Evolutionary conservation across 495 filamentous ascomycete genomes (phyloP).

Genomic region (Hyaloscypha bicolor): DNA sequence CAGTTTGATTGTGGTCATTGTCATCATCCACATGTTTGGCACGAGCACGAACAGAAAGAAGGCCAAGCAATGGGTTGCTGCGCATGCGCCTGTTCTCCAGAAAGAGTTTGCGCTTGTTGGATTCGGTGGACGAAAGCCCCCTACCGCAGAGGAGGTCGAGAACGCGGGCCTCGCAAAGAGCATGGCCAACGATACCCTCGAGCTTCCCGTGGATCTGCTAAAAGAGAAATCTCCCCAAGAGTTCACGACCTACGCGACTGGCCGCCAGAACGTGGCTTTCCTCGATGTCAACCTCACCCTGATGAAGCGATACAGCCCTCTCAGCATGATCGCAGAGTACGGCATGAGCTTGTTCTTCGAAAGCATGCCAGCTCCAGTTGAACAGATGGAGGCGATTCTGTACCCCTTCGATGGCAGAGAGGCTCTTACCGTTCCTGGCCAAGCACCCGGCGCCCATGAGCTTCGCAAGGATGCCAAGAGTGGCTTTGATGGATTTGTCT

Average conservation of each 20-base stretch:
- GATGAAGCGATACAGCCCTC: constrained; percentile 87
- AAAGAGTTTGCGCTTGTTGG: constrained; percentile 91
- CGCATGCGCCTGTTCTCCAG: constrained; percentile 69
- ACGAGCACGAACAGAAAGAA: constrained; percentile 76
- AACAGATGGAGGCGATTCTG: constrained; percentile 70
- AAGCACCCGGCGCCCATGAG: constrained; percentile 56
- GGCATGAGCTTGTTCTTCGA: constrained; percentile 78
- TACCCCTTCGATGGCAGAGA: constrained; percentile 95
- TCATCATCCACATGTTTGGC: constrained; percentile 82
- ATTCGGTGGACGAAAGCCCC: constrained; percentile 53
- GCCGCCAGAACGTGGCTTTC: constrained; percentile 90
- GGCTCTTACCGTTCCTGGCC: constrained; percentile 63
- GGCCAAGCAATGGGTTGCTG: constrained; percentile 77
- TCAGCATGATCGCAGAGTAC: constrained; percentile 69
- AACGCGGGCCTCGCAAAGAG: constrained; percentile 42
- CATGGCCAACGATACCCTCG: constrained; percentile 36
- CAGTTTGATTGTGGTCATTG: constrained; percentile 68
- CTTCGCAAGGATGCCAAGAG: constrained; percentile 67
- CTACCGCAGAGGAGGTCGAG: constrained; percentile 46
- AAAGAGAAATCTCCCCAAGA: constrained; percentile 85
- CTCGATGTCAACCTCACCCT: constrained; percentile 82
- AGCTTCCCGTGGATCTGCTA: constrained; percentile 56
- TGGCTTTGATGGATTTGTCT: constrained; percentile 88
- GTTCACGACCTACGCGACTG: constrained; percentile 88
- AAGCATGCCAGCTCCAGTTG: constrained; percentile 64